phyloP scores from a whole-genome alignment of 2,329 filamentous ascomycete species.

The Dothidotthia symphoricarpi region DNA sequence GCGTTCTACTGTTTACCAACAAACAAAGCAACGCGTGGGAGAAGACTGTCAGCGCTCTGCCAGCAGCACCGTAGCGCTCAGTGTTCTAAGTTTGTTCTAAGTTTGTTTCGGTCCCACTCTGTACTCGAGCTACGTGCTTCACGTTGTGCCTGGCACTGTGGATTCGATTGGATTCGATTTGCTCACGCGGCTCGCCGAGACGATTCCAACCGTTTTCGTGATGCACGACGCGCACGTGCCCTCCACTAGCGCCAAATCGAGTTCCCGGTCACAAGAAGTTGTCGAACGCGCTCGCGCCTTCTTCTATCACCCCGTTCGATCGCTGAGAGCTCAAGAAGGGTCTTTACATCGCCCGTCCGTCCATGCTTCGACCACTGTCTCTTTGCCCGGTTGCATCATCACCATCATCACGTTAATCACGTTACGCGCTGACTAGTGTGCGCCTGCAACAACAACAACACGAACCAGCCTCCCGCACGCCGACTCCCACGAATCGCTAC shows the following conservation, averaged over 20 bases:
- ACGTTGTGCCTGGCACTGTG: constrained; percentile 7
- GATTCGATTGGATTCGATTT: too few relatives aligned
- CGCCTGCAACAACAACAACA: constrained; percentile 19
- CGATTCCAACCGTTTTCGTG: too few relatives aligned
- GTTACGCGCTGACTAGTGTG: constrained; percentile 18
- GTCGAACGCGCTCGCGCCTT: constrained; percentile 25
- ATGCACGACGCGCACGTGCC: constrained; percentile 11
- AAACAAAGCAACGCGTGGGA: constrained; percentile 5
- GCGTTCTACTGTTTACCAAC: background rate
- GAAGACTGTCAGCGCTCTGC: too few relatives aligned
- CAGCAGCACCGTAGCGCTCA: background rate
- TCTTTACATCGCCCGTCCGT: constrained; percentile 21
- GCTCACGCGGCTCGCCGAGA: too few relatives aligned
- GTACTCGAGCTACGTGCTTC: constrained; percentile 13
- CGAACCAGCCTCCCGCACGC: constrained; percentile 18
- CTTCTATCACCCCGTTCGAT: constrained; percentile 28
- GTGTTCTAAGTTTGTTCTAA: background rate
- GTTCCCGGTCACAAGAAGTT: too few relatives aligned
- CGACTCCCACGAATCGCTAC: constrained; percentile 27
- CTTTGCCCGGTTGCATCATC: constrained; percentile 19
- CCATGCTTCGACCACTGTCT: constrained; percentile 4
- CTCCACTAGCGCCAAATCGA: too few relatives aligned
- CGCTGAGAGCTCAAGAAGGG: constrained; percentile 25
- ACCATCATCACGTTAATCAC: constrained; percentile 12
- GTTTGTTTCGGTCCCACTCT: constrained; percentile 1